Evolutionary conservation across 1,139 yeast species (phyloP), one percentile per base, ranked within the genome.

Genomic region (Scheffersomyces titani): DNA sequence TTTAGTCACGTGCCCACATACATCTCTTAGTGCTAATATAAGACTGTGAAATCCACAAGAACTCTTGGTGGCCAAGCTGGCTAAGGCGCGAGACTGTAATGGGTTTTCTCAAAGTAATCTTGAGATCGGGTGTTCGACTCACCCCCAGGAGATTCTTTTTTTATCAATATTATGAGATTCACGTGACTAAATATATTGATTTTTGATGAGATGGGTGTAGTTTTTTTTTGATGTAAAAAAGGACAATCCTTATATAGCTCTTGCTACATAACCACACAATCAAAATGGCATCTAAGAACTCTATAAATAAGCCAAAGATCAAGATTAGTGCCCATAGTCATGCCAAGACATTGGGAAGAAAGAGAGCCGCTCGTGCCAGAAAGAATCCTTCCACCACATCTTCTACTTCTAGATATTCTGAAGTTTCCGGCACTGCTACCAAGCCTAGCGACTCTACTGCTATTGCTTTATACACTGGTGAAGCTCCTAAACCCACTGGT

Each of bases 91-190:
- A 85, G 90, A 85, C 90, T 86, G 90, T 86, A 86, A 86, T 78
- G 76, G 77, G 69, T 62, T 60, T 59, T 63, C 70, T 69, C 74
- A 74, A 68, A 75, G 87, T 77, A 67, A 86, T 85, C 90, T 85
- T 84, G 88, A 85, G 89, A 85, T 85, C 90, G 89, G 88, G 90
- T 82, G 90, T 86, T 86, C 90, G 89, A 86, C 84, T 86, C 90
- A 82, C 90, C 87, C 89, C 86, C 88, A 83, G 86, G 90, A 86
- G 90, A 86, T 64, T 71, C 73, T 66, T 48, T 52, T 52, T 52
- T 40, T 47, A 6, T 20, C 44, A 19, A 6, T 36, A 19, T 47
- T 18, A 24, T 13, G 9, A 4, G 11, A 6, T 3, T 24, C 36
- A 24, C 36, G 36, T 24, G 36, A 24, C 9, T 7, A 3, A 22